Evolutionary conservation across 129 eudicot species (phyloP).

Genomic region (Artemisia argyi): DNA sequence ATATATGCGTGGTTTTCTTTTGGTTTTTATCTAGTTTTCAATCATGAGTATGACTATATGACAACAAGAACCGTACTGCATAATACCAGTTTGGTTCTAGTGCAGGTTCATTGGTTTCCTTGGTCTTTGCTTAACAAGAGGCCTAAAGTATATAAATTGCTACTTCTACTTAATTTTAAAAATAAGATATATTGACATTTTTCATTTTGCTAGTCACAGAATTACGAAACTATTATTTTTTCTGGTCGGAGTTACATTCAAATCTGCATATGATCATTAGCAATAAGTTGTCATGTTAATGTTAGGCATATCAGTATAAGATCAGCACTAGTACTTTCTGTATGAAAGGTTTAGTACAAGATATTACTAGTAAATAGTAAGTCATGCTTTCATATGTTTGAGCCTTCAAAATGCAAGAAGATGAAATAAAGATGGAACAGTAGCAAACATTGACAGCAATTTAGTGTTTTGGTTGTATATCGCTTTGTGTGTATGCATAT

Average conservation of each 20-base stretch:
- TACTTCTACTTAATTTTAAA: background rate
- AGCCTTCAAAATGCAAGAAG: background rate
- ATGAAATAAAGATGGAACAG: background rate
- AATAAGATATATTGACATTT: too few species aligned
- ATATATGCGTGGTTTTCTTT: constrained; percentile 3
- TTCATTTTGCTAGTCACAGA: too few species aligned
- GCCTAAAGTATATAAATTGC: background rate
- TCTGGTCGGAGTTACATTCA: too few species aligned
- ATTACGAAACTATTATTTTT: too few species aligned
- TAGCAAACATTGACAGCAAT: background rate
- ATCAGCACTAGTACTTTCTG: too few species aligned
- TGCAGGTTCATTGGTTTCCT: background rate
- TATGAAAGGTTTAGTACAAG: too few species aligned
- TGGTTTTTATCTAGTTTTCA: background rate
- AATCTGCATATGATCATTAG: too few species aligned
- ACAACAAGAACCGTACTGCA: background rate
- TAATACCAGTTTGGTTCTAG: background rate
- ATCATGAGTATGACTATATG: background rate
- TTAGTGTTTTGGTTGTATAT: background rate
- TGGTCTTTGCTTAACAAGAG: background rate
- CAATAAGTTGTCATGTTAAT: too few species aligned
- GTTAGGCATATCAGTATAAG: too few species aligned
- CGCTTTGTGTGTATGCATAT: background rate
- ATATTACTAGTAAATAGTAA: too few species aligned
- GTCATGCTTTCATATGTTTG: background rate